These are phyloP conservation scores for Euphorbia tirucalli DNA, from an alignment of 345 rosid species.

Conservation along the genomic window DNA sequence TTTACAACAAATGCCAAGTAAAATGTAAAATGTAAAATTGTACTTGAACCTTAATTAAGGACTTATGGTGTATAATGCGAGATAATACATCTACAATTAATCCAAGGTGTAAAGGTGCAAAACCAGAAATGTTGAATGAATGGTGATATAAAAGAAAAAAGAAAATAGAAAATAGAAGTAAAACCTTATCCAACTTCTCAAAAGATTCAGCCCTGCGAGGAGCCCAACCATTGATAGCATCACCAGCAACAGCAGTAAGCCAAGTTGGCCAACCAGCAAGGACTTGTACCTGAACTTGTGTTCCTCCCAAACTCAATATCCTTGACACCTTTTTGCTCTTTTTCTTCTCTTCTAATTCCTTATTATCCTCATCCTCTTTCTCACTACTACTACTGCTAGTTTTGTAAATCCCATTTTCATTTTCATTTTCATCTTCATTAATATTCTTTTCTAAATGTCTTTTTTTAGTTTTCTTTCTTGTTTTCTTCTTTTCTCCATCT, in stretches of 20 bases:
- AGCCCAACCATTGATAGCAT: conserved; percentile 93
- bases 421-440: conserved; percentile 36
- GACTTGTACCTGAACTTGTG: conserved; percentile 70
- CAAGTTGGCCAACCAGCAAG: conserved; percentile 99
- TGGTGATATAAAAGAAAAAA: too few species aligned
- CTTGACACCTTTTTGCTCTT: conserved; percentile 31
- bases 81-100: too few species aligned
- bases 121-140: too few species aligned
- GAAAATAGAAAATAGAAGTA: too few species aligned
- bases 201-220: conserved; percentile 89
- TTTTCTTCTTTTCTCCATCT: conserved; percentile 24
- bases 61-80: too few species aligned
- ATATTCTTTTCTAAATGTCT: conserved; percentile 33
- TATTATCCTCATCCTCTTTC: conserved; percentile 13
- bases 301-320: conserved; percentile 45
- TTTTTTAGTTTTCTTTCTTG: conserved; percentile 30
- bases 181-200: conserved; percentile 93
- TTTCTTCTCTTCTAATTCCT: conserved; percentile 30
- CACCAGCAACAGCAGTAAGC: conserved; percentile 90
- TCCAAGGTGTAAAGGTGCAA: too few species aligned
- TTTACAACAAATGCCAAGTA: too few species aligned
- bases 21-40: too few species aligned
- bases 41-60: too few species aligned
- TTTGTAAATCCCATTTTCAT: conserved; percentile 25
- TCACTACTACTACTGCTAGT: too few species aligned